Evolutionary conservation across 305 asterid genomes (phyloP).

Genomic region (Andrographis paniculata): DNA sequence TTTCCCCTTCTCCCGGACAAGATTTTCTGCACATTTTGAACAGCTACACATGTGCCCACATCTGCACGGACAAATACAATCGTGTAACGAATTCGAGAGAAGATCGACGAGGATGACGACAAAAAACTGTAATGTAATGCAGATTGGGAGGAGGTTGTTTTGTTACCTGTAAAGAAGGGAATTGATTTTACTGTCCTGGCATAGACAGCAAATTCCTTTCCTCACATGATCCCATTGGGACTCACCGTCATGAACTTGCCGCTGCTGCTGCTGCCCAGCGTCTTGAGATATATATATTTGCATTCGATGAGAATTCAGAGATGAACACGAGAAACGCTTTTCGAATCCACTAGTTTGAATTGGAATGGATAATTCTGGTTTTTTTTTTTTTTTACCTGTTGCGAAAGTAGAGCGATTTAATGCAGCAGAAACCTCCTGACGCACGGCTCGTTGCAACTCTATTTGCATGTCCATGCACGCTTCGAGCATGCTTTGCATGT

Average conservation of each 20-base stretch:
- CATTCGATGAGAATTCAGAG: too few species aligned
- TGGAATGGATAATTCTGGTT: not conserved
- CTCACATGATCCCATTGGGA: conserved; percentile 55
- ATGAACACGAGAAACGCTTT: too few species aligned
- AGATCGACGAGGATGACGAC: not conserved
- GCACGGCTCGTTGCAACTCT: not conserved
- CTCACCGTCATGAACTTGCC: conserved; percentile 35
- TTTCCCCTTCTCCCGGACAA: conserved; percentile 32
- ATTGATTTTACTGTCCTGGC: conserved; percentile 47
- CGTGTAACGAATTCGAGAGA: not conserved
- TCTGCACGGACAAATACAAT: conserved; percentile 27
- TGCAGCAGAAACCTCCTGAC: not conserved
- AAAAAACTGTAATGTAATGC: not conserved
- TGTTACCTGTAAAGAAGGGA: conserved; percentile 68
- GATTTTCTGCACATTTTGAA: conserved; percentile 42
- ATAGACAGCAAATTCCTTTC: conserved; percentile 75
- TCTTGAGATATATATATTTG: too few species aligned
- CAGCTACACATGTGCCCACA: conserved; percentile 73
- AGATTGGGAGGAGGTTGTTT: not conserved
- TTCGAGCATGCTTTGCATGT: not conserved
- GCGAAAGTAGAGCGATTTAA: not conserved
- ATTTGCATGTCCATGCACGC: not conserved
- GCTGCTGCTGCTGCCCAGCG: too few species aligned
- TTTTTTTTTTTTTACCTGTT: too few species aligned
- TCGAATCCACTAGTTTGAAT: not conserved